phyloP scores from a whole-genome alignment of 2,329 filamentous ascomycete species.

The Diplodia corticola region DNA sequence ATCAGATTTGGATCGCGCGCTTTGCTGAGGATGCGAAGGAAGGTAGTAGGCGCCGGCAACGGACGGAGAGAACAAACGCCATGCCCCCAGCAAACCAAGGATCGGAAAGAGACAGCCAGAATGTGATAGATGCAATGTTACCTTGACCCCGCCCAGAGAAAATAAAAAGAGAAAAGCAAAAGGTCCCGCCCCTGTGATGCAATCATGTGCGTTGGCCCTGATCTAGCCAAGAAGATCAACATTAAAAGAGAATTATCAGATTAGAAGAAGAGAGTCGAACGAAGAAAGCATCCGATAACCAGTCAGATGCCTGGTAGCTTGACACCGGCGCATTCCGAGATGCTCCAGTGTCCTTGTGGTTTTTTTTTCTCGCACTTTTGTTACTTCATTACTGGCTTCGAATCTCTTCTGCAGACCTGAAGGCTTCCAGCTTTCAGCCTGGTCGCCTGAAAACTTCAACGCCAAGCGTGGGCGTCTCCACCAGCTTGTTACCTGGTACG shows the following conservation, averaged over 20 bases:
- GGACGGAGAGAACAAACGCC: neutral
- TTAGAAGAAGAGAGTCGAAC: neutral
- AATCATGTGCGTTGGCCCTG: constrained; percentile 13
- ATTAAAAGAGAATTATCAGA: neutral
- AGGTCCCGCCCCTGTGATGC: constrained; percentile 19
- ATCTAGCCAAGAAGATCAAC: neutral
- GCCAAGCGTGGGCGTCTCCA: constrained; percentile 68
- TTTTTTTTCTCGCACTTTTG: neutral
- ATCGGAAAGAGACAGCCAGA: neutral
- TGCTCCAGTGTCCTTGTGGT: neutral
- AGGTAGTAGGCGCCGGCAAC: neutral
- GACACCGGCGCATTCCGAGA: neutral
- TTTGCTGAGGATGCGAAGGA: neutral
- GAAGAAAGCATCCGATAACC: neutral
- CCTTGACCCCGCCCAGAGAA: neutral
- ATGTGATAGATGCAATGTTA: constrained; percentile 6
- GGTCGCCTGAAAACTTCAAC: constrained; percentile 62
- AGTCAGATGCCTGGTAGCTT: too few relatives aligned
- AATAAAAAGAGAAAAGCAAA: neutral
- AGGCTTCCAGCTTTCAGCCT: constrained; percentile 29
- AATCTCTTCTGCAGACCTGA: neutral
- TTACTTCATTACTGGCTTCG: neutral
- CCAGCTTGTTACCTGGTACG: constrained; percentile 62
- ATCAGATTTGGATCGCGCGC: neutral
- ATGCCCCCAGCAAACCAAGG: neutral